phyloP scores from a whole-genome alignment of 768 basidiomycete genomes.

The Serendipita sp. region DNA sequence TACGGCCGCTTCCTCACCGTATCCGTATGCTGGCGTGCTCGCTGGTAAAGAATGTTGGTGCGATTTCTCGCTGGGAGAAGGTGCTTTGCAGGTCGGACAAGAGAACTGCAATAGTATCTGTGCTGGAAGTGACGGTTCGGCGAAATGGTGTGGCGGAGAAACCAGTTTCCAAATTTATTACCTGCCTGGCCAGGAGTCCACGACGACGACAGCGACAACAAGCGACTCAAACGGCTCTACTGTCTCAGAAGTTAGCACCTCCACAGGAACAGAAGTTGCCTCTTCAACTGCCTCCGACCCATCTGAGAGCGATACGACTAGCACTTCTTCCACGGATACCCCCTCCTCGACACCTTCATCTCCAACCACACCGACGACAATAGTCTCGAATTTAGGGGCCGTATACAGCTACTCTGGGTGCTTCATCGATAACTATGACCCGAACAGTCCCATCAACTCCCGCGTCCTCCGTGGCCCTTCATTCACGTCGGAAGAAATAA shows the following conservation, averaged over 20 bases:
- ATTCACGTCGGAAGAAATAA: neutral
- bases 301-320: neutral
- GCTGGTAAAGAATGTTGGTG: neutral
- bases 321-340: neutral
- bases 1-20: neutral
- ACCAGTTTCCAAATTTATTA: neutral
- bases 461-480: neutral
- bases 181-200: neutral
- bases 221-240: neutral
- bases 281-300: neutral
- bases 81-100: neutral
- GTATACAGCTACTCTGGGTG: neutral
- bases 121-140: neutral
- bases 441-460: neutral
- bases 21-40: neutral
- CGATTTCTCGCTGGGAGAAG: neutral
- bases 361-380: neutral
- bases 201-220: neutral
- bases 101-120: neutral
- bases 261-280: neutral
- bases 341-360: neutral
- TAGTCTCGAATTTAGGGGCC: neutral
- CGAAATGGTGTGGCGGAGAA: neutral
- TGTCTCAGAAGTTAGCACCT: neutral
- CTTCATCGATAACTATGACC: neutral